A percentile compares a stretch with the other conserved stretches of the same genome.
These are phyloP conservation scores for Pleurotus ostreatus DNA, from an alignment of 768 basidiomycete species.

Conservation along the genomic window DNA sequence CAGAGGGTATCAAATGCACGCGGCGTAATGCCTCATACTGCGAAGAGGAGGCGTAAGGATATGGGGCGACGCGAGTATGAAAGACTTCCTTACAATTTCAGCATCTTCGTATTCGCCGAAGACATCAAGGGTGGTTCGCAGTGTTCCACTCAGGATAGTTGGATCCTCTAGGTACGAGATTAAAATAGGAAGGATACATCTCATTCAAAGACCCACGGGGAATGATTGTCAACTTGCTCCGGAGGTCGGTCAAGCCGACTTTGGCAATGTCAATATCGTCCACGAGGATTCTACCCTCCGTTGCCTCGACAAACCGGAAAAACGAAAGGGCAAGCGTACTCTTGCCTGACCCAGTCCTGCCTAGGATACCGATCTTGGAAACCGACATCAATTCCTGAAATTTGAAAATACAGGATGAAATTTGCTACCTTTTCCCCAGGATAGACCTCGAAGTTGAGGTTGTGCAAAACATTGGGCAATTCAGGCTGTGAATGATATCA, in stretches of 20 bases:
- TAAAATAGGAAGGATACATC: neutral
- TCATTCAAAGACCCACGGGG: slow-evolving; percentile 45
- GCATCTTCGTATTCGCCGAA: slow-evolving; percentile 83
- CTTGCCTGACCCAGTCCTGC: slow-evolving; percentile 74
- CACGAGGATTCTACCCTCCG: slow-evolving; percentile 66
- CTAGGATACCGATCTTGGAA: slow-evolving; percentile 62
- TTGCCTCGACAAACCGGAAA: slow-evolving; percentile 86
- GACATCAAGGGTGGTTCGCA: slow-evolving; percentile 80
- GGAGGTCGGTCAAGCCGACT: slow-evolving; percentile 79
- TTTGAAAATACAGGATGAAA: neutral
- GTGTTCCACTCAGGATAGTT: slow-evolving; percentile 77
- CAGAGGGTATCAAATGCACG: slow-evolving; percentile 71
- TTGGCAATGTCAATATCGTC: slow-evolving; percentile 78
- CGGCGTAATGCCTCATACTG: slow-evolving; percentile 83
- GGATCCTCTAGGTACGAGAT: slow-evolving; percentile 66
- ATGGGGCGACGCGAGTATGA: neutral
- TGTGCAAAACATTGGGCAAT: slow-evolving; percentile 80
- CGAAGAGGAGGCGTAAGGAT: neutral
- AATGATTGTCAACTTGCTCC: slow-evolving; percentile 73
- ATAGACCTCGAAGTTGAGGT: slow-evolving; percentile 66
- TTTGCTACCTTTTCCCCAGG: slow-evolving; percentile 70
- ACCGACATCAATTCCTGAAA: neutral
- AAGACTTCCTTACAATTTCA: slow-evolving; percentile 58
- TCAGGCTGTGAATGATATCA: slow-evolving; percentile 53
- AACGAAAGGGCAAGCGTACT: slow-evolving; percentile 80